Evolutionary conservation across 805 yeast genomes (phyloP).

Genomic region (Saturnispora bothae): DNA sequence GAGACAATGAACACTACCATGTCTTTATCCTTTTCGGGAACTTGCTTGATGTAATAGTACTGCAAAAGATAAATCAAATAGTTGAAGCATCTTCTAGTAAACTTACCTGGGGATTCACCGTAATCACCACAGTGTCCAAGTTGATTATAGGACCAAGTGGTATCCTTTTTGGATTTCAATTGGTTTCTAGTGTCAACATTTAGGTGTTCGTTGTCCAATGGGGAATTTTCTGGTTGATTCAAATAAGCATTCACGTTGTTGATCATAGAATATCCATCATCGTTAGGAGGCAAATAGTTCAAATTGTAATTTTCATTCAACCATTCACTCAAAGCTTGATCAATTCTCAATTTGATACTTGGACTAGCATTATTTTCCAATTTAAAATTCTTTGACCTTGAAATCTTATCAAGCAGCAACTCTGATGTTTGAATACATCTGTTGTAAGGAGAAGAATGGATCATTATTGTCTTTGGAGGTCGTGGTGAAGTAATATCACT

Average conservation of each 20-base stretch:
- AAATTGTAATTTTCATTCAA: conserved; percentile 31
- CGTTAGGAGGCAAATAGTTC: conserved; percentile 34
- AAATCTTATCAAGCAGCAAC: conserved; percentile 18
- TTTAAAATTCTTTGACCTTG: conserved; percentile 7
- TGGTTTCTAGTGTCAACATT: conserved; percentile 13
- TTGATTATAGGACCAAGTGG: conserved; percentile 26
- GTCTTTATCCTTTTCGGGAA: conserved; percentile 22
- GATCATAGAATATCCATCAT: conserved; percentile 32
- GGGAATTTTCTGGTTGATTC: conserved; percentile 13
- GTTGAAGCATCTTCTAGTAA: conserved; percentile 27
- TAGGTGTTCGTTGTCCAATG: conserved; percentile 13
- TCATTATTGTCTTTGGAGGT: conserved; percentile 15
- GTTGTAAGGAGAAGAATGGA: conserved; percentile 35
- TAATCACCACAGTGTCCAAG: conserved; percentile 35
- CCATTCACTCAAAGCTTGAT: conserved; percentile 36
- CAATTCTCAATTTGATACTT: conserved; percentile 25
- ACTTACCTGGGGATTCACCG: conserved; percentile 30
- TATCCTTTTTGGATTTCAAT: conserved; percentile 18
- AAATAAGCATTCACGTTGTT: conserved; percentile 31
- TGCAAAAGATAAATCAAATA: conserved; percentile 28
- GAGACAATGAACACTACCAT: conserved; percentile 28
- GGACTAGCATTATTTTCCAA: not conserved
- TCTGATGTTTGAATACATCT: conserved; percentile 35
- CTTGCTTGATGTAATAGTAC: conserved; percentile 20
- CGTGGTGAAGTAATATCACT: conserved; percentile 15